Evolutionary conservation across 306 rosid genomes (phyloP).

Genomic region (Cercis canadensis): DNA sequence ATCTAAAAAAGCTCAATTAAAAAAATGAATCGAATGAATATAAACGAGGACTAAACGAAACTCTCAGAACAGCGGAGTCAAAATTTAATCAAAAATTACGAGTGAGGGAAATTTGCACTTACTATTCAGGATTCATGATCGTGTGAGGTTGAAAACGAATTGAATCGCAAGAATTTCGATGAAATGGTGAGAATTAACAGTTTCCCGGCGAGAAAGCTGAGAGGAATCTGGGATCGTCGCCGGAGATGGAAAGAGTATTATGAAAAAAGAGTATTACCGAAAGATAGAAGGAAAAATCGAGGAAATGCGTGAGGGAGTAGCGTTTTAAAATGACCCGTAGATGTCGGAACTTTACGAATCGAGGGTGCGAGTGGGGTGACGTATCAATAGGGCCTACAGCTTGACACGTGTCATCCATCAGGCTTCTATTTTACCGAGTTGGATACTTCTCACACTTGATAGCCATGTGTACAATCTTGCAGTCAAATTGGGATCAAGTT

Average conservation of each 20-base stretch:
- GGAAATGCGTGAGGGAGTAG: slow-evolving; percentile 23
- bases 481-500: too few relatives aligned
- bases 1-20: slow-evolving; percentile 52
- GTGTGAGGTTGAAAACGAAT: slow-evolving; percentile 33
- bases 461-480: neutral
- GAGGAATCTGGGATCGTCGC: slow-evolving; percentile 42
- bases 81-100: slow-evolving; percentile 17
- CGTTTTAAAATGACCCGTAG: slow-evolving; percentile 51
- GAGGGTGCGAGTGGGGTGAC: slow-evolving; percentile 47
- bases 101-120: slow-evolving; percentile 43
- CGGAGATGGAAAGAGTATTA: slow-evolving; percentile 39
- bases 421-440: slow-evolving; percentile 17
- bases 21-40: neutral
- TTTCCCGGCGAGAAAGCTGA: slow-evolving; percentile 43
- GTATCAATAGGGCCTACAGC: slow-evolving; percentile 28
- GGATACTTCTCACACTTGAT: neutral
- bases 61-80: neutral
- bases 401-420: slow-evolving; percentile 50
- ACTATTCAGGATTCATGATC: slow-evolving; percentile 98
- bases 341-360: slow-evolving; percentile 43
- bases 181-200: neutral
- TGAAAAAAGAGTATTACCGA: neutral
- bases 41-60: neutral
- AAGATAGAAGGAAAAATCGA: slow-evolving; percentile 44
- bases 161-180: slow-evolving; percentile 27